Percentiles rank a stretch among this genome's conserved stretches.
phyloP scores from a whole-genome alignment of 2,329 filamentous ascomycete genomes.

The Monosporascus sp. region DNA sequence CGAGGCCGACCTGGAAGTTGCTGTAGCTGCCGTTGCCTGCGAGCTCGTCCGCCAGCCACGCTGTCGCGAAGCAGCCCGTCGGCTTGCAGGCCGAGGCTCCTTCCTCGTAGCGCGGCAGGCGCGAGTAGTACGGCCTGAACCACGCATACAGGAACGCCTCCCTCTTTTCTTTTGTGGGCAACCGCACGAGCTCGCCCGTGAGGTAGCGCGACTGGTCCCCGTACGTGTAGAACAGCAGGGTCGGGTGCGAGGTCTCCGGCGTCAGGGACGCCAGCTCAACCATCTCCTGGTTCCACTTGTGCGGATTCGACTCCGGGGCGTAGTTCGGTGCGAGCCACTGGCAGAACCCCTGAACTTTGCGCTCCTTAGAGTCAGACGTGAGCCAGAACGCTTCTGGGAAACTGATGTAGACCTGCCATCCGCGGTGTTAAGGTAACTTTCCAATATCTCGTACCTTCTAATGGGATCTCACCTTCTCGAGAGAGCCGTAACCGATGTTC shows the following conservation, averaged over 20 bases:
- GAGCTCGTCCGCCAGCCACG: conserved; percentile 73
- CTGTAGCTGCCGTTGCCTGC: conserved; percentile 79
- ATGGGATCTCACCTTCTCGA: conserved; percentile 55
- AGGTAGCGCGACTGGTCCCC: conserved; percentile 56
- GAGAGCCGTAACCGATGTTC: conserved; percentile 62
- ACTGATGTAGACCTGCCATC: conserved; percentile 49
- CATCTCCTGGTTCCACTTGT: conserved; percentile 68
- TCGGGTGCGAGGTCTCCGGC: conserved; percentile 59
- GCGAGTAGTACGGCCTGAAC: conserved; percentile 73
- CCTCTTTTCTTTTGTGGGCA: conserved; percentile 41
- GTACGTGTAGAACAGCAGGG: conserved; percentile 77
- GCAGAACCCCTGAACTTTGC: conserved; percentile 59
- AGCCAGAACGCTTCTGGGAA: conserved; percentile 76
- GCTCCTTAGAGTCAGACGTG: conserved; percentile 31
- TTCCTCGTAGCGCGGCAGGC: conserved; percentile 61
- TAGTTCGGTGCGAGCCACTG: conserved; percentile 73
- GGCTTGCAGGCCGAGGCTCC: conserved; percentile 55
- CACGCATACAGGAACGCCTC: conserved; percentile 55
- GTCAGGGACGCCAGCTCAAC: conserved; percentile 70
- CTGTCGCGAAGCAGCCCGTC: conserved; percentile 59
- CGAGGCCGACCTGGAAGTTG: conserved; percentile 76
- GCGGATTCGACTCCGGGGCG: conserved; percentile 53
- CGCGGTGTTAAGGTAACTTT: too few species aligned
- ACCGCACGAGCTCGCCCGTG: conserved; percentile 37
- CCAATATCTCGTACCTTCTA: too few species aligned